A percentile compares a stretch with the other conserved stretches of the same genome.
phyloP scores from a whole-genome alignment of 1,284 basidiomycete genomes.

The Cystobasidium slooffiae region DNA sequence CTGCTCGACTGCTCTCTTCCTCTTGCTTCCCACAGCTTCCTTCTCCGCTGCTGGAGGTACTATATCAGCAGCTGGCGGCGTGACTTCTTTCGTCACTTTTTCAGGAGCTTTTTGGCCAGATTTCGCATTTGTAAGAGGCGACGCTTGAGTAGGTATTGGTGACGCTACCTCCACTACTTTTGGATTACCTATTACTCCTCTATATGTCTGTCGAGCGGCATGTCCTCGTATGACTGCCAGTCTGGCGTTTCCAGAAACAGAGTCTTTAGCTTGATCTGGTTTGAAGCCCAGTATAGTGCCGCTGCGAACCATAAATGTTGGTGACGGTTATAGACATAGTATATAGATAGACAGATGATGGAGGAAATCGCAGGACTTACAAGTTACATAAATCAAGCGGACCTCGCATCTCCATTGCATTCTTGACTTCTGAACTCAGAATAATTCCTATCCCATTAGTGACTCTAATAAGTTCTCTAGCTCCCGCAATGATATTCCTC shows the following conservation, averaged over 20 bases:
- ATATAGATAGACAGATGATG: background rate
- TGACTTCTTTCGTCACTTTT: background rate
- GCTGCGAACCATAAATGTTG: background rate
- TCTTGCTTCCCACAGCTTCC: background rate
- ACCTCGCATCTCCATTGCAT: conserved; percentile 41
- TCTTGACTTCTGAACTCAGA: conserved; percentile 39
- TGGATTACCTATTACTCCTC: conserved; percentile 41
- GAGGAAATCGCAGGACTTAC: background rate
- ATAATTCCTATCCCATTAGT: conserved; percentile 47
- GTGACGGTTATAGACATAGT: background rate
- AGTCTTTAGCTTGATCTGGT: conserved; percentile 27
- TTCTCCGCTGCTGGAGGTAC: background rate
- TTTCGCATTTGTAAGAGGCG: too few species aligned
- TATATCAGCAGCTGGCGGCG: background rate
- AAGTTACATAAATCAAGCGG: conserved; percentile 45
- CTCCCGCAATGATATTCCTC: conserved; percentile 45
- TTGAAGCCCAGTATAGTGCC: conserved; percentile 44
- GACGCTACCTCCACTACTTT: conserved; percentile 8
- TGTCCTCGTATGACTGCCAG: conserved; percentile 42
- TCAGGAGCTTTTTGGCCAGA: background rate
- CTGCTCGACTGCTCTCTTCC: conserved; percentile 2
- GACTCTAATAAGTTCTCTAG: conserved; percentile 45
- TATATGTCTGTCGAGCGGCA: conserved; percentile 34
- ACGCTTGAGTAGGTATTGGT: background rate
- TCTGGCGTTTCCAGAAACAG: conserved; percentile 42